Evolutionary conservation across 2,329 filamentous ascomycete genomes (phyloP).

Genomic region (Cladosporium sp.): DNA sequence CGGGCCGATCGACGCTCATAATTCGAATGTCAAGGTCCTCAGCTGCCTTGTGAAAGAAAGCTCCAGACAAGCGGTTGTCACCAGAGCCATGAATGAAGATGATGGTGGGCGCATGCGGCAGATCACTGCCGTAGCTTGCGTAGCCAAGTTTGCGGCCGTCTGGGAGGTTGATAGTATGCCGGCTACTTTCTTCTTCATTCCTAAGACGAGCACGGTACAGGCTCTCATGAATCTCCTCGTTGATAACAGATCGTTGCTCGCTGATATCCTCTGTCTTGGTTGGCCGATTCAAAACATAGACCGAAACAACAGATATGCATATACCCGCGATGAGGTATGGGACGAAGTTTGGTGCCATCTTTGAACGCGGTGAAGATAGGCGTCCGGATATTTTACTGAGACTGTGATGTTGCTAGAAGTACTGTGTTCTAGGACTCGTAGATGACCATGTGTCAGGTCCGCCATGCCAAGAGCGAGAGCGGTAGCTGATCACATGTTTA

Average conservation of each 20-base stretch:
- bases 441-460: too few relatives aligned
- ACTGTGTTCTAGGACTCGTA: too few relatives aligned
- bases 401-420: too few relatives aligned
- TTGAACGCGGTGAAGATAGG: too few relatives aligned
- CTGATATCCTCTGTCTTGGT: background rate
- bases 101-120: slow-evolving; percentile 29
- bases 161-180: background rate
- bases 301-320: background rate
- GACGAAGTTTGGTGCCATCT: background rate
- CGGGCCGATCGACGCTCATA: slow-evolving; percentile 42
- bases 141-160: slow-evolving; percentile 42
- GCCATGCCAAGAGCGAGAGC: too few relatives aligned
- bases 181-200: background rate
- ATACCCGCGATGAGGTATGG: background rate
- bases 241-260: background rate
- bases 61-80: slow-evolving; percentile 40
- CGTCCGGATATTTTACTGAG: too few relatives aligned
- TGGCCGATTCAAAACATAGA: background rate
- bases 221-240: background rate
- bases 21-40: slow-evolving; percentile 35
- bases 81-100: slow-evolving; percentile 44
- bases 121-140: slow-evolving; percentile 38
- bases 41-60: slow-evolving; percentile 32
- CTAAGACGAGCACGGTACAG: background rate
- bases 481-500: too few relatives aligned